These are phyloP conservation scores for Onygenales sp. DNA, from an alignment of 2,329 filamentous ascomycete genomes.

Conservation along the genomic window DNA sequence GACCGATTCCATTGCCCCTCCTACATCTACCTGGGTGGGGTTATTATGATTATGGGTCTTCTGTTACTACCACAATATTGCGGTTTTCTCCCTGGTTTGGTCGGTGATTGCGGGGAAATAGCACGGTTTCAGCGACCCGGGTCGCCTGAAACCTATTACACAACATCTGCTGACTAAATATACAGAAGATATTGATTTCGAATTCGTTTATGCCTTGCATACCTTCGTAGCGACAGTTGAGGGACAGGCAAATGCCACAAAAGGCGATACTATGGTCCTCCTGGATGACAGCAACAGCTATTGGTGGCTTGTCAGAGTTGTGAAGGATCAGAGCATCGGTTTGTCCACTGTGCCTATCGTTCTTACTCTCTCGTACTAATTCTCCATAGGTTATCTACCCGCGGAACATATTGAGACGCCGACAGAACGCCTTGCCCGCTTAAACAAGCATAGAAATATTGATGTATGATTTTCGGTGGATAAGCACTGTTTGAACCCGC, in stretches of 20 bases:
- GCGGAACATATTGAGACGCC: conserved; percentile 98
- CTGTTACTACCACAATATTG: too few relatives aligned
- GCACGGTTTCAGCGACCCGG: conserved; percentile 22
- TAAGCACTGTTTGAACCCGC: not conserved
- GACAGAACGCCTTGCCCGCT: conserved; percentile 79
- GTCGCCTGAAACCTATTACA: not conserved
- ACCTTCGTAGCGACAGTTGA: conserved; percentile 97
- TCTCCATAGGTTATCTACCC: conserved; percentile 68
- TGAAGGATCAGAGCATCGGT: conserved; percentile 95
- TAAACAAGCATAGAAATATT: conserved; percentile 97
- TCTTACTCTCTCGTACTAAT: conserved; percentile 14
- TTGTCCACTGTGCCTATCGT: conserved; percentile 17
- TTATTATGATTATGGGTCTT: not conserved
- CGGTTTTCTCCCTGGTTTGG: conserved; percentile 10
- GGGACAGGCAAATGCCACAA: conserved; percentile 94
- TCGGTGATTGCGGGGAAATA: conserved; percentile 15
- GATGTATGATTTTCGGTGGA: conserved; percentile 54
- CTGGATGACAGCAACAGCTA: conserved; percentile 99
- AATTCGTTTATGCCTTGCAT: conserved; percentile 96
- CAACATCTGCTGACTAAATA: conserved; percentile 54
- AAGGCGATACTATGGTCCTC: conserved; percentile 97
- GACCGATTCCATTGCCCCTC: too few relatives aligned
- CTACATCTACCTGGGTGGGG: too few relatives aligned
- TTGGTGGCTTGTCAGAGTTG: conserved; percentile 96
- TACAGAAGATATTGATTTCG: conserved; percentile 98